Conservation (phyloP, 2,329 filamentous ascomycete species). For the Zymoseptoria tritici region DNA sequence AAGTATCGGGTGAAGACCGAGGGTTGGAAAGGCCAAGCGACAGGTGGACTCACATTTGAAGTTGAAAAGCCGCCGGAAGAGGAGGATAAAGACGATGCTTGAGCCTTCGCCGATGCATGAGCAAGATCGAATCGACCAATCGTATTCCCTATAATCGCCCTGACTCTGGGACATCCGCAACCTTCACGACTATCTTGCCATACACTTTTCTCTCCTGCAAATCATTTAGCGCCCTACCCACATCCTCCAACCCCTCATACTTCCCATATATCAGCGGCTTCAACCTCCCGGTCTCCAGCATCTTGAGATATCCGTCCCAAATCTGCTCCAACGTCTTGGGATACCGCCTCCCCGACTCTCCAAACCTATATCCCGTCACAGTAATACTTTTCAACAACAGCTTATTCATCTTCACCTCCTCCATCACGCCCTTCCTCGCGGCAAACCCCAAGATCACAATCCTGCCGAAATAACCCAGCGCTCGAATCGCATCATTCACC, state of each 20-base stretch:
- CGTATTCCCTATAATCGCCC: conserved; percentile 18
- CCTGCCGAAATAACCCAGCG: conserved; percentile 47
- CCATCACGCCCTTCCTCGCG: conserved; percentile 46
- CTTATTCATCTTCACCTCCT: conserved; percentile 49
- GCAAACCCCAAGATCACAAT: conserved; percentile 54
- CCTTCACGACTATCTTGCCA: conserved; percentile 50
- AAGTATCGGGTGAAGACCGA: conserved; percentile 60
- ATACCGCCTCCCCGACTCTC: conserved; percentile 47
- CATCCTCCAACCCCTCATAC: conserved; percentile 45
- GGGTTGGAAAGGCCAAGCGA: conserved; percentile 41
- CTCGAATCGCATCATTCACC: conserved; percentile 48
- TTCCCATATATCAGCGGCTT: conserved; percentile 45
- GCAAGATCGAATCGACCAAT: not conserved
- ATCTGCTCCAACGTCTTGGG: conserved; percentile 42
- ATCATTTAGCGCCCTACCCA: conserved; percentile 46
- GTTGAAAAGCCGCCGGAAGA: conserved; percentile 30
- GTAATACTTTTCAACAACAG: conserved; percentile 47
- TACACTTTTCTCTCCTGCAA: conserved; percentile 44
- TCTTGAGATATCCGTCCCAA: conserved; percentile 45
- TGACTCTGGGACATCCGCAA: conserved; percentile 24
- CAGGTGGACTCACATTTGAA: conserved; percentile 42
- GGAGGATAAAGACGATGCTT: conserved; percentile 16
- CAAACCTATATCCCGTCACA: conserved; percentile 52
- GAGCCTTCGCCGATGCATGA: not conserved
- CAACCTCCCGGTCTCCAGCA: conserved; percentile 43